Evolutionary conservation across 495 filamentous ascomycete genomes (phyloP).

Genomic region (Podospora comata): DNA sequence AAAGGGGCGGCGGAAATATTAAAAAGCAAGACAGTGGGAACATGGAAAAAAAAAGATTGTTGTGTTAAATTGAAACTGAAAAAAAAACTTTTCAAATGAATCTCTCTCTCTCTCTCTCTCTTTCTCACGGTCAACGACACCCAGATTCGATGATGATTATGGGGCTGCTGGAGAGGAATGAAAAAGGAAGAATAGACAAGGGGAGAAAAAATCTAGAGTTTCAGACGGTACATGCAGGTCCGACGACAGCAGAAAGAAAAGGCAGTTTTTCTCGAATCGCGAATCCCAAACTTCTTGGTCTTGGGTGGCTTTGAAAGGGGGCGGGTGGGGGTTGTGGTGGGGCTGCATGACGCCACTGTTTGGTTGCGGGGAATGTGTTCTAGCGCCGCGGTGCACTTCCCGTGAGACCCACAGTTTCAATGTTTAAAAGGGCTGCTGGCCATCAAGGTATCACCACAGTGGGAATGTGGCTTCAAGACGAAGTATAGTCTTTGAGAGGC

Average conservation of each 20-base stretch:
- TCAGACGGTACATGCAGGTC: background rate
- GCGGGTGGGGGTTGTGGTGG: background rate
- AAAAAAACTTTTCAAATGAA: background rate
- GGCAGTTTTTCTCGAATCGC: background rate
- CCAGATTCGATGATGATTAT: background rate
- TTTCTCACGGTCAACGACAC: background rate
- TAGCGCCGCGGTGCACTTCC: background rate
- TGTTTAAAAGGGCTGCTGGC: background rate
- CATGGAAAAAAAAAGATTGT: background rate
- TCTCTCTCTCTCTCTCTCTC: too few species aligned
- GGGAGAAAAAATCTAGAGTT: background rate
- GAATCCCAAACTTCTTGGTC: background rate
- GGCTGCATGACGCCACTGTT: background rate
- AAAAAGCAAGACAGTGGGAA: background rate
- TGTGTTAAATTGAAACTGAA: background rate
- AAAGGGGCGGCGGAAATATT: background rate
- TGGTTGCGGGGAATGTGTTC: background rate
- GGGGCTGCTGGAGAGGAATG: background rate
- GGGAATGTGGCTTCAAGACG: background rate
- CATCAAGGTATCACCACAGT: background rate
- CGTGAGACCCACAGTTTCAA: background rate
- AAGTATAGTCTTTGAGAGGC: too few species aligned
- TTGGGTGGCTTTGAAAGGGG: background rate
- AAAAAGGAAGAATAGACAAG: background rate
- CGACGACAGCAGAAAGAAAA: background rate